phyloP scores from a whole-genome alignment of 2,329 filamentous ascomycete genomes.

The Exserohilum rostratum region DNA sequence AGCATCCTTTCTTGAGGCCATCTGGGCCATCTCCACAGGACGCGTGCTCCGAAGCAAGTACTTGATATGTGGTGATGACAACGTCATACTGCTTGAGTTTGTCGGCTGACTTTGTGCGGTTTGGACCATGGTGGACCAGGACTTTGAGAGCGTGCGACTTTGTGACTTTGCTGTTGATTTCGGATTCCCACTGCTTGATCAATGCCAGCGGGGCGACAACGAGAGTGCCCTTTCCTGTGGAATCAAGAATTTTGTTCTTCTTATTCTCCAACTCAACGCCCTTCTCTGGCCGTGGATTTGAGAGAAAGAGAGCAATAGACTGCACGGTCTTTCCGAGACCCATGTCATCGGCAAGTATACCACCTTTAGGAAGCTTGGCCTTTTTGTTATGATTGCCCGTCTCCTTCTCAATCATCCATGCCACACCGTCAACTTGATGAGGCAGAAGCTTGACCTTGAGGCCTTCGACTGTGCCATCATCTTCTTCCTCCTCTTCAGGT shows the following conservation, averaged over 20 bases:
- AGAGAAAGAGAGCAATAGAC: conserved; percentile 85
- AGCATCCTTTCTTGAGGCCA: conserved; percentile 77
- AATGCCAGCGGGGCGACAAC: conserved; percentile 92
- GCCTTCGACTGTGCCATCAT: conserved; percentile 73
- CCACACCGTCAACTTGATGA: conserved; percentile 91
- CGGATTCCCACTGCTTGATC: conserved; percentile 96
- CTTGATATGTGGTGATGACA: conserved; percentile 96
- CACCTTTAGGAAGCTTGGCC: conserved; percentile 80
- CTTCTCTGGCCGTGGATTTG: conserved; percentile 71
- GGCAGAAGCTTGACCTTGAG: conserved; percentile 87
- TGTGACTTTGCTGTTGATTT: conserved; percentile 83
- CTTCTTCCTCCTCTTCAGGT: conserved; percentile 55
- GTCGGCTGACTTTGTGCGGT: conserved; percentile 77
- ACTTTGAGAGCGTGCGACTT: conserved; percentile 75
- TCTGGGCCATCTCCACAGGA: conserved; percentile 67
- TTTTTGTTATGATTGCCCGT: conserved; percentile 83
- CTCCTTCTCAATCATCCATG: conserved; percentile 95
- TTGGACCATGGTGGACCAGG: conserved; percentile 87
- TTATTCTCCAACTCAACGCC: conserved; percentile 54
- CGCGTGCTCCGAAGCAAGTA: conserved; percentile 87
- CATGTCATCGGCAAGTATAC: conserved; percentile 97
- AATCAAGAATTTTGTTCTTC: conserved; percentile 71
- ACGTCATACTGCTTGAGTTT: conserved; percentile 88
- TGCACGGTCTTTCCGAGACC: conserved; percentile 96
- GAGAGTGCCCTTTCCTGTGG: conserved; percentile 78